Evolutionary conservation across 78 protist genomes (phyloP).

Genomic region (Andalucia godoyi): DNA sequence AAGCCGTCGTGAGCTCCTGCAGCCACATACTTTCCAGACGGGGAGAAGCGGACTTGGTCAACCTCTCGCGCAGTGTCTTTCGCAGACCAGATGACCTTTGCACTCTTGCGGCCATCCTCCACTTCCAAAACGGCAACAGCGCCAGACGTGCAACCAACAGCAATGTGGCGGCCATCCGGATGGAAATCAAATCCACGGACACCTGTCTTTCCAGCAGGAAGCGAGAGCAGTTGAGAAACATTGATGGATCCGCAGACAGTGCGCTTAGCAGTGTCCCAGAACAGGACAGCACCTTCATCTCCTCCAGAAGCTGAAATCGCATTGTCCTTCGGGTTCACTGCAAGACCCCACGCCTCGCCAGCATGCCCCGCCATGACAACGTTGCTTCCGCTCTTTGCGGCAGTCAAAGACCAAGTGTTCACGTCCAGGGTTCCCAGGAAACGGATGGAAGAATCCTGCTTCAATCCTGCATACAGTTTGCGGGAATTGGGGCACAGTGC

Average conservation of each 20-base stretch:
- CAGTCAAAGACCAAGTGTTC: not conserved
- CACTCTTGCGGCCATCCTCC: not conserved
- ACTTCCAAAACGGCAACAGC: not conserved
- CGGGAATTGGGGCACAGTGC: no score
- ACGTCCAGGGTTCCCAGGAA: not conserved
- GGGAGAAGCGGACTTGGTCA: slow-evolving; percentile 7
- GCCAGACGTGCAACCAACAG: slow-evolving; percentile 7
- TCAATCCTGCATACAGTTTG: no score
- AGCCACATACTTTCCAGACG: slow-evolving; percentile 15
- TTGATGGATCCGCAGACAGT: not conserved
- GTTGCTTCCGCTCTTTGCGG: not conserved
- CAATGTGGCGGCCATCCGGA: slow-evolving; percentile 4
- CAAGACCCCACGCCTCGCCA: slow-evolving; percentile 39
- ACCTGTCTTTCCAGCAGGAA: not conserved
- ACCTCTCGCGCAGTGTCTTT: not conserved
- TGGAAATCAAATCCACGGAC: not conserved
- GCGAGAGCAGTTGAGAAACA: not conserved
- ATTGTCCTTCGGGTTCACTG: not conserved
- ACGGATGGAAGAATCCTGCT: not conserved
- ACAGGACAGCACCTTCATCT: slow-evolving; percentile 11
- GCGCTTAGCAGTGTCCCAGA: slow-evolving; percentile 19
- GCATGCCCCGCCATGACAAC: not conserved
- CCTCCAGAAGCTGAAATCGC: not conserved
- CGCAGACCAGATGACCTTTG: not conserved
- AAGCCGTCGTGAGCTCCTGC: slow-evolving; percentile 28